A percentile compares a stretch with the other conserved stretches of the same genome.
phyloP scores from a whole-genome alignment of 345 rosid species.

The Aegle marmelos region DNA sequence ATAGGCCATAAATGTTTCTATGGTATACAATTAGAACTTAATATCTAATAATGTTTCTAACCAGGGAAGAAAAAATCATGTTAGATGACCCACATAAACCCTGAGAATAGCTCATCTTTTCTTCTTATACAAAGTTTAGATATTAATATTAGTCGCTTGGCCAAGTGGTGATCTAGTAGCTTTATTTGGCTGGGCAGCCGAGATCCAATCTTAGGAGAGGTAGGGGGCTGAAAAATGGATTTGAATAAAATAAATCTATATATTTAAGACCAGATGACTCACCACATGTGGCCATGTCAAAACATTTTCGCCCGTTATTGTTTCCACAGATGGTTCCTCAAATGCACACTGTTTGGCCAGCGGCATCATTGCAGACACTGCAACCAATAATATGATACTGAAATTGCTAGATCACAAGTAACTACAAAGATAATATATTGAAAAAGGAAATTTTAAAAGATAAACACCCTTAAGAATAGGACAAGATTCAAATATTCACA shows the following conservation, averaged over 20 bases:
- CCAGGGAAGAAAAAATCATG: not conserved
- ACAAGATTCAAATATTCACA: not conserved
- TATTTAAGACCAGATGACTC: slow-evolving; percentile 28
- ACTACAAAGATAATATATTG: not conserved
- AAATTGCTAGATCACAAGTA: not conserved
- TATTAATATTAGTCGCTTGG: too few relatives aligned
- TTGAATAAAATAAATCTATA: too few relatives aligned
- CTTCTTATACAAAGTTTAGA: not conserved
- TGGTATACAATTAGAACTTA: not conserved
- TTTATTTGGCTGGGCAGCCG: too few relatives aligned
- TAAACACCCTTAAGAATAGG: not conserved
- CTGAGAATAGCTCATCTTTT: not conserved
- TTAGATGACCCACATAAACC: not conserved
- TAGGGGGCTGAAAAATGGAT: too few relatives aligned
- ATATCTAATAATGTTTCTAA: not conserved
- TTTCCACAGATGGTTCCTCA: slow-evolving; percentile 95
- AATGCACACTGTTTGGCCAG: slow-evolving; percentile 93
- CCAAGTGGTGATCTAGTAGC: too few relatives aligned
- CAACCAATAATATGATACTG: slow-evolving; percentile 23
- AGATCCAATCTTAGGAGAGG: too few relatives aligned
- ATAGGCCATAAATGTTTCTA: not conserved
- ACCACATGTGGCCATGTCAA: slow-evolving; percentile 97
- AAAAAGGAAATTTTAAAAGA: slow-evolving; percentile 6
- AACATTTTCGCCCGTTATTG: slow-evolving; percentile 81
- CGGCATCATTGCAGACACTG: slow-evolving; percentile 98